A percentile compares a stretch with the other conserved stretches of the same genome.
Conservation (phyloP, 2,329 filamentous ascomycete genomes). For the Pleomassaria siparia region DNA sequence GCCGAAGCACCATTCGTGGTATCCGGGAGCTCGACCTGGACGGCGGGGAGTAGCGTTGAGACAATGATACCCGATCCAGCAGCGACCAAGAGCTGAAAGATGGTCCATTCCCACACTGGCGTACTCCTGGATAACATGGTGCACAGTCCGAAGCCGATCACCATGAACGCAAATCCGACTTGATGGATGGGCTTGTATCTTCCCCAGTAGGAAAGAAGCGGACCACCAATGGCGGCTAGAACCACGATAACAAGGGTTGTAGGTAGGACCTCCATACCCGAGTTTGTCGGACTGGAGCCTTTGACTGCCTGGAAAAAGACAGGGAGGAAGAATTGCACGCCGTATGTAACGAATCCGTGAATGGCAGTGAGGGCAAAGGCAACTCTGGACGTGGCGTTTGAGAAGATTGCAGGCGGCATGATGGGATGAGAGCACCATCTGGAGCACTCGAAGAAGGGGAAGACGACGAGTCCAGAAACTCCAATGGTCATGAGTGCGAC, state of each 20-base stretch:
- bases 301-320: slow-evolving; percentile 25
- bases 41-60: slow-evolving; percentile 9
- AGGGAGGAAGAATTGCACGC: slow-evolving; percentile 46
- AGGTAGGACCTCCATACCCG: slow-evolving; percentile 13
- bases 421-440: slow-evolving; percentile 33
- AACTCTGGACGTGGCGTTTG: slow-evolving; percentile 38
- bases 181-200: slow-evolving; percentile 14
- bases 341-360: slow-evolving; percentile 40
- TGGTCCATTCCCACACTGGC: slow-evolving; percentile 1
- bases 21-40: slow-evolving; percentile 9
- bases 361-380: slow-evolving; percentile 42
- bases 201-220: slow-evolving; percentile 20
- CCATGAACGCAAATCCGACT: slow-evolving; percentile 3
- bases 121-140: slow-evolving; percentile 4
- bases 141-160: slow-evolving; percentile 5
- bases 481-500: slow-evolving; percentile 51
- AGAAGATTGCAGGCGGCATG: slow-evolving; percentile 49
- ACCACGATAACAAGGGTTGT: slow-evolving; percentile 8
- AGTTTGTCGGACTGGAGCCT: slow-evolving; percentile 1
- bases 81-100: slow-evolving; percentile 3
- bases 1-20: slow-evolving; percentile 5
- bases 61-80: slow-evolving; percentile 3
- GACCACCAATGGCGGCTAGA: slow-evolving; percentile 1
- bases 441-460: slow-evolving; percentile 45
- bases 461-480: slow-evolving; percentile 40